Evolutionary conservation across 495 filamentous ascomycete species (phyloP).

Genomic region (Penicillium roqueforti): DNA sequence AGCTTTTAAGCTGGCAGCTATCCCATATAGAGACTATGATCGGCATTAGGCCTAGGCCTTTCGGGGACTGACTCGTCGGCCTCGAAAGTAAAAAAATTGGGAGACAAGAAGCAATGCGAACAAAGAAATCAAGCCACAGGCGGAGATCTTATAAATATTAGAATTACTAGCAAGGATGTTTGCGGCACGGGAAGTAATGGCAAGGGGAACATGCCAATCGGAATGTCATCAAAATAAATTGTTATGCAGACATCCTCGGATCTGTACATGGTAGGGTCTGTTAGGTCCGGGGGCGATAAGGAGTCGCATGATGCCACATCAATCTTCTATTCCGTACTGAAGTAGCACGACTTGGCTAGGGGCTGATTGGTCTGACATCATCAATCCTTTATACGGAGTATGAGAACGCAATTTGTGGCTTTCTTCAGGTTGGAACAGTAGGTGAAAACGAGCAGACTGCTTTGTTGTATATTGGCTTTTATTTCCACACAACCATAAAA

Average conservation of each 20-base stretch:
- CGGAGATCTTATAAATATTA: background rate
- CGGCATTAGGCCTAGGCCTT: constrained; percentile 4
- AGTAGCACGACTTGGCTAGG: background rate
- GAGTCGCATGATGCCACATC: constrained; percentile 6
- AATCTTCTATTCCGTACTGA: background rate
- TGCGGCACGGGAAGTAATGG: constrained; percentile 18
- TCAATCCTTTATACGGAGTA: background rate
- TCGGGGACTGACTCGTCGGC: constrained; percentile 12
- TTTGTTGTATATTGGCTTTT: background rate
- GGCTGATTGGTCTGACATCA: background rate
- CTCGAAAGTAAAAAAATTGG: background rate
- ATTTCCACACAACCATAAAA: constrained; percentile 9
- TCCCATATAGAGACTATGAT: background rate
- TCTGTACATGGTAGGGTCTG: background rate
- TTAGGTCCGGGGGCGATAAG: background rate
- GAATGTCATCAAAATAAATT: constrained; percentile 2
- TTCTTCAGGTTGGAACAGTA: background rate
- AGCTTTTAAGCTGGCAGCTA: constrained; percentile 18
- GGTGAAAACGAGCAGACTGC: background rate
- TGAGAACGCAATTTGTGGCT: background rate
- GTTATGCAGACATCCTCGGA: constrained; percentile 8
- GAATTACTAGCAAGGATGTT: constrained; percentile 11
- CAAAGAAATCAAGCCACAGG: constrained; percentile 4
- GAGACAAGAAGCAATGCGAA: constrained; percentile 1
- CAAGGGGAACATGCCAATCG: constrained; percentile 15